phyloP scores from a whole-genome alignment of 257 asterid genomes.

The Solanum sitiens region DNA sequence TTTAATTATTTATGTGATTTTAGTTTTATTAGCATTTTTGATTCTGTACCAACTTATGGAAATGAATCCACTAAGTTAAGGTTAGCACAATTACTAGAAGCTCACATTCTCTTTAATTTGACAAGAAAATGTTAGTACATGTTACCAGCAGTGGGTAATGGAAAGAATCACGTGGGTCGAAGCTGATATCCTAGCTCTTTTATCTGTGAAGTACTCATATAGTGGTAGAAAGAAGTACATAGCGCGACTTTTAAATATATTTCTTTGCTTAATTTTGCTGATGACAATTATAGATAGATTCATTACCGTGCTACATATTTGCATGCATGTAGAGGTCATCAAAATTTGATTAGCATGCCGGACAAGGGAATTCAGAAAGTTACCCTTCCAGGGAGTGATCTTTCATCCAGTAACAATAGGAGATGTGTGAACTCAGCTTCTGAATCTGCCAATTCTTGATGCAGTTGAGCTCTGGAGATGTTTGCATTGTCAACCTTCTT shows the following conservation, averaged over 20 bases:
- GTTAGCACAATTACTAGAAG: not conserved
- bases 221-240: not conserved
- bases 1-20: not conserved
- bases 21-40: not conserved
- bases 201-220: not conserved
- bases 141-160: not conserved
- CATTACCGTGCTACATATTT: not conserved
- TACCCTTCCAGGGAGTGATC: slow-evolving; percentile 91
- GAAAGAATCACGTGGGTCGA: not conserved
- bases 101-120: not conserved
- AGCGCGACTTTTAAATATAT: not conserved
- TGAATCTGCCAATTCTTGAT: slow-evolving; percentile 87
- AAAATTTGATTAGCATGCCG: not conserved
- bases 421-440: slow-evolving; percentile 92
- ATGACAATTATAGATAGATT: not conserved
- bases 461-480: slow-evolving; percentile 73
- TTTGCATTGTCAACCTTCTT: slow-evolving; percentile 89
- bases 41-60: not conserved
- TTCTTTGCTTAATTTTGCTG: not conserved
- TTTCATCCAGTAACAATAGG: slow-evolving; percentile 84
- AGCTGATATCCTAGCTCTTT: not conserved
- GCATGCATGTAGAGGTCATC: not conserved
- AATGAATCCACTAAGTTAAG: not conserved
- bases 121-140: not conserved
- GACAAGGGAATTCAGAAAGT: not conserved